A percentile compares a stretch with the other conserved stretches of the same genome.
Evolutionary conservation across 1,284 basidiomycete genomes (phyloP).

Genomic region (Taiwanofungus camphoratus): DNA sequence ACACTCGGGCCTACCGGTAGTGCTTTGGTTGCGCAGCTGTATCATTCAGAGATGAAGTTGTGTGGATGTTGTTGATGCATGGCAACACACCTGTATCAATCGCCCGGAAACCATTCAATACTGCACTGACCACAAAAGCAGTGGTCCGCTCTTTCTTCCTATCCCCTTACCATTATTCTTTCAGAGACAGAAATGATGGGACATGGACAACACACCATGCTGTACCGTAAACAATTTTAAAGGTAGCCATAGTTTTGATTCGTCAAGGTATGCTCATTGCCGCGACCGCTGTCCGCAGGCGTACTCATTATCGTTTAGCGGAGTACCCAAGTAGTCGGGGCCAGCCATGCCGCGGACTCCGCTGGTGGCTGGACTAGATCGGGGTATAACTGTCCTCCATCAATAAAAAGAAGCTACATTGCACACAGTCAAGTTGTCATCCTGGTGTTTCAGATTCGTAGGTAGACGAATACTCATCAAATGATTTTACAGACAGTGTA

Average conservation of each 20-base stretch:
- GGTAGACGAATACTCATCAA: no score
- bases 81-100: conserved; percentile 63
- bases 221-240: conserved; percentile 61
- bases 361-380: no score
- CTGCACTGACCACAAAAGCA: conserved; percentile 61
- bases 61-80: background rate
- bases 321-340: no score
- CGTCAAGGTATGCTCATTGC: no score
- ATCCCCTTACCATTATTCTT: background rate
- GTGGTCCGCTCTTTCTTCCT: conserved; percentile 75
- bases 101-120: conserved; percentile 70
- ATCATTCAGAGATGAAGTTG: conserved; percentile 5
- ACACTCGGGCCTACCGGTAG: conserved; percentile 45
- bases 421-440: no score
- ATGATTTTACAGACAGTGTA: no score
- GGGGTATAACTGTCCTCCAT: no score
- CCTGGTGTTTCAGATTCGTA: no score
- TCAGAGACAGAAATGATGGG: background rate
- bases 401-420: no score
- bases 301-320: no score
- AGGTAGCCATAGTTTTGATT: conserved; percentile 1
- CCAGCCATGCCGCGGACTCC: no score
- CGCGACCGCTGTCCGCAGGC: no score
- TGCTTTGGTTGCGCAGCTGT: conserved; percentile 74
- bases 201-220: conserved; percentile 64